Evolutionary conservation across 1,284 basidiomycete species (phyloP).

Genomic region (Polyporus tsugae): DNA sequence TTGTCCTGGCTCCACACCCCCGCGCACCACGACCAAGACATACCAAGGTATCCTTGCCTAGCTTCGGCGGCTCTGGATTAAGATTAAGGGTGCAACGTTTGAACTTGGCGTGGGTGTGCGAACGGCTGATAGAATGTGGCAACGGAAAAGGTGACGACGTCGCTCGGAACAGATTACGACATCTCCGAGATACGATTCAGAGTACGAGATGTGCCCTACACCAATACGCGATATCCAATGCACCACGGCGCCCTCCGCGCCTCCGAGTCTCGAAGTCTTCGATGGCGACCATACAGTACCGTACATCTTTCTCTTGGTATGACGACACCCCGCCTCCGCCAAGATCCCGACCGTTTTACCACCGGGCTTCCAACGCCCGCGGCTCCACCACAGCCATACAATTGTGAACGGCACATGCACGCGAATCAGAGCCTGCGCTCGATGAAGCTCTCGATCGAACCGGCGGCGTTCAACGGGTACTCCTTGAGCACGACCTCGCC

Average conservation of each 20-base stretch:
- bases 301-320: background rate
- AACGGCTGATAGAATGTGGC: background rate
- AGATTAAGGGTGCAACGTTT: background rate
- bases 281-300: background rate
- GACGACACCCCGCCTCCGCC: background rate
- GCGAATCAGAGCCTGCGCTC: conserved; percentile 65
- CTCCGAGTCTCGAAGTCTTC: background rate
- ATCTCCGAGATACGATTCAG: background rate
- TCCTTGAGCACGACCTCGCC: conserved; percentile 79
- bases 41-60: background rate
- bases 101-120: conserved; percentile 7
- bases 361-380: background rate
- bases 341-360: conserved; percentile 3
- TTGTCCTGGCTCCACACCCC: background rate
- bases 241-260: background rate
- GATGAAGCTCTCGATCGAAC: conserved; percentile 82
- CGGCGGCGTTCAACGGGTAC: conserved; percentile 74
- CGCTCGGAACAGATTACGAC: background rate
- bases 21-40: background rate
- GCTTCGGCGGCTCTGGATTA: background rate
- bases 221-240: background rate
- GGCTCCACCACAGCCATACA: background rate
- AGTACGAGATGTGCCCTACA: background rate
- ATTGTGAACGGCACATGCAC: too few relatives aligned
- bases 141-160: background rate